Base-by-base conservation (phyloP, 441 rosid genomes). In the Aquilaria agallochum region DNA sequence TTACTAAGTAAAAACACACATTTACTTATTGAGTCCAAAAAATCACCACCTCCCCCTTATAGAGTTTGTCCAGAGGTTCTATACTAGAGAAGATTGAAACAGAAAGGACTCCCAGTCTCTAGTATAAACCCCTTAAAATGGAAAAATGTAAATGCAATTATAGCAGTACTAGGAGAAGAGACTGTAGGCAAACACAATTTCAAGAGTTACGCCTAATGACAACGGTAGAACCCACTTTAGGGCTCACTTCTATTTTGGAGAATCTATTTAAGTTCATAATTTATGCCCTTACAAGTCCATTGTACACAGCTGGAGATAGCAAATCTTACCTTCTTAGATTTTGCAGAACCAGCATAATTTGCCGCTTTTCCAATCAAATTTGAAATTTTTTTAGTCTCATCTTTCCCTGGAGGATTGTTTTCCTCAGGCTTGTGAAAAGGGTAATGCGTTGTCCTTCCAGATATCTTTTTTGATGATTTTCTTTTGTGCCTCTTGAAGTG, bases 401-500 rank as follows among this genome's bases (percentile, higher is more conserved):
- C 99, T 63, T 95, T 95, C 55, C 97, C 98, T 64, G 96, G 96
- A 53, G 91, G 91, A 70, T 87, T 78, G 77, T 88, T 78, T 70
- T 95, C 98, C 72, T 95, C 99, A 64, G 98, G 97, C 85, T 90
- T 95, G 80, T 90, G 92, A 70, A 82, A 88, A 55, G 91, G 95
- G 74, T 84, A 90, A 56, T 63, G 79, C 56, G 90, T 68, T 31
- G 79, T 65, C 82, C 89, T 90, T 68, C 98, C 98, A 45, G 79
- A 52, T 51, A 72, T 76, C 69, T 74, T 90, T 83, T 92, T 95
- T 76, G 76, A 56, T 27, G 84, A 64, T 74, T 92, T 95, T 70
- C 99, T 90, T 75, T 87, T 95, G 75, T 92, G 99, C 73, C 83
- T 83, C 76, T 83, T 90, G 75, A 92, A 95, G 74, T 95, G 95